These are phyloP conservation scores for Alternaria tenuissima DNA, from an alignment of 2,329 filamentous ascomycete genomes.

Conservation along the genomic window DNA sequence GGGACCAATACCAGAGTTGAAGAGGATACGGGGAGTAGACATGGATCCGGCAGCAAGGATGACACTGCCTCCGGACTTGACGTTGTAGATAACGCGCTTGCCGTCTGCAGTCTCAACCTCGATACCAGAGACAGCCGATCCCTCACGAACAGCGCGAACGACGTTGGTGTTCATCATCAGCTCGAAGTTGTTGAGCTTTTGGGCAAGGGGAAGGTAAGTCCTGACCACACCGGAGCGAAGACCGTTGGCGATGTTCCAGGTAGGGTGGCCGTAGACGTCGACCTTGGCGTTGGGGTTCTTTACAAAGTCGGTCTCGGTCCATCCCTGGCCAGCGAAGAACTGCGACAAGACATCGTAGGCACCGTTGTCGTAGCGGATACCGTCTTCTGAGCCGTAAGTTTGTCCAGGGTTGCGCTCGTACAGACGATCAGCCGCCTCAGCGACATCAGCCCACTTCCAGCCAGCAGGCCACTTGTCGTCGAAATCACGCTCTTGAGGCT, in stretches of 20 bases:
- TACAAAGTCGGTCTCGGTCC: conserved; percentile 70
- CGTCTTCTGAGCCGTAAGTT: conserved; percentile 69
- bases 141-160: conserved; percentile 68
- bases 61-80: conserved; percentile 68
- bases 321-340: conserved; percentile 68
- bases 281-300: conserved; percentile 67
- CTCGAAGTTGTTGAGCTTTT: conserved; percentile 68
- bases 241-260: conserved; percentile 71
- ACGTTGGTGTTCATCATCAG: conserved; percentile 72
- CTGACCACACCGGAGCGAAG: conserved; percentile 73
- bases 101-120: conserved; percentile 59
- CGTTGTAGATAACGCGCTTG: conserved; percentile 60
- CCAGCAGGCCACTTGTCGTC: conserved; percentile 75
- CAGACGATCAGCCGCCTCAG: conserved; percentile 67
- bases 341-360: conserved; percentile 70
- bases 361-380: conserved; percentile 68
- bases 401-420: conserved; percentile 76
- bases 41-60: conserved; percentile 73
- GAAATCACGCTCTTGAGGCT: conserved; percentile 63
- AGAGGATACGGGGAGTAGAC: conserved; percentile 71
- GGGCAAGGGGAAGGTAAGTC: conserved; percentile 72
- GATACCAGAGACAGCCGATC: conserved; percentile 69
- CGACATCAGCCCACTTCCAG: conserved; percentile 72
- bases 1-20: conserved; percentile 74
- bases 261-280: conserved; percentile 67